Base-by-base conservation (phyloP, 2,329 filamentous ascomycete species). In the Epichloe sylvatica region DNA sequence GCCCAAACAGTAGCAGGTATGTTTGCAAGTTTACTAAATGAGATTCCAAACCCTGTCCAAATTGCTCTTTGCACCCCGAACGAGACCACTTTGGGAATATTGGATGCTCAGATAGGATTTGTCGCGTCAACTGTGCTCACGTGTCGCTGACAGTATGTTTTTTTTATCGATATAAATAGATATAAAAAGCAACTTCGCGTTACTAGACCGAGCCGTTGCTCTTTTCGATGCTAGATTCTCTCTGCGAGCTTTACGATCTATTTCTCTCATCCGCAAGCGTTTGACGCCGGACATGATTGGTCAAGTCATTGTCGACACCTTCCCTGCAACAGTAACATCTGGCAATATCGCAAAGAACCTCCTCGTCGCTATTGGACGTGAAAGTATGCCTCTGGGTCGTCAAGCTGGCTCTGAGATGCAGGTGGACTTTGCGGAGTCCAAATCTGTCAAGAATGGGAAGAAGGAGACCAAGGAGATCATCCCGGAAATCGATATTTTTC, bases 151-250 rank as follows among this genome's bases (percentile, higher is more conserved):
- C 47, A 19, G 33, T 8, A 42, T 50, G 63, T 53, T 38, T 45
- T 38, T 17, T 38, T 30, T 34, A 36, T 33, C 54, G 25, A 23
- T 46, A 36, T 23, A 30, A 25, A 38, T 64, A 97, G 92, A 96
- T 68, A 94, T 98, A 72, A 92, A 90, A 71, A 83, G 80, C 75
- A 96, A 94, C 71, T 96, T 96, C 64, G 80, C 81, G 47, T 78
- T 98, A 56, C 78, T 98, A 62, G 90, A 96, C 63, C 85, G 89
- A 62, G 92, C 90, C 57, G 91, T 98, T 56, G 77, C 83, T 56
- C 81, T 94, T 60, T 98, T 97, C 67, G 92, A 98, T 70, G 81
- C 90, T 52, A 83, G 92, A 73, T 98, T 96, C 71, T 88, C 91
- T 51, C 84, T 98, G 55, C 81, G 92, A 64, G 92, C 92, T 54